These are phyloP conservation scores for Sporothrix brasiliensis DNA, from an alignment of 2,329 filamentous ascomycete species.

Conservation along the genomic window DNA sequence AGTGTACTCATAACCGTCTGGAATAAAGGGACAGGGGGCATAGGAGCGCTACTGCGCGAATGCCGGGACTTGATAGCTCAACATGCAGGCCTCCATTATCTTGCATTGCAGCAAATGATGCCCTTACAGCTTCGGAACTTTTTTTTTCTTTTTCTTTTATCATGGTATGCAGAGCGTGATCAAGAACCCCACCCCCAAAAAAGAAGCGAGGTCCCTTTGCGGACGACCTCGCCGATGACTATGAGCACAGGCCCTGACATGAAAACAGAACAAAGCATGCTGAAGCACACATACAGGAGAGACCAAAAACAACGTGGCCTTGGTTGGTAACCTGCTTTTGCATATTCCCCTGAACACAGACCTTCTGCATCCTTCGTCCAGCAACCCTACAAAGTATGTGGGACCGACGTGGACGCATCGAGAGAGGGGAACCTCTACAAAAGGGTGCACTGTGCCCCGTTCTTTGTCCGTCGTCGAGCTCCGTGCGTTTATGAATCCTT, in stretches of 20 bases:
- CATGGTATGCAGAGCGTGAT: slow-evolving; percentile 4
- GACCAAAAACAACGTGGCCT: background rate
- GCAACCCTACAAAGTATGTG: background rate
- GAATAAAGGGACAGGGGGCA: background rate
- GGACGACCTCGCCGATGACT: background rate
- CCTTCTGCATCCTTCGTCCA: slow-evolving; percentile 1
- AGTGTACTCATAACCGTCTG: background rate
- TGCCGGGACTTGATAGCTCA: slow-evolving; percentile 4
- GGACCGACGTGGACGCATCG: background rate
- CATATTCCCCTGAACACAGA: background rate
- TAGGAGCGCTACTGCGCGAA: slow-evolving; percentile 6
- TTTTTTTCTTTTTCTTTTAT: background rate
- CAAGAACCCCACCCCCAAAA: background rate
- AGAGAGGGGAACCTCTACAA: background rate
- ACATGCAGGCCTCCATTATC: slow-evolving; percentile 29
- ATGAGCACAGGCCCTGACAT: slow-evolving; percentile 14
- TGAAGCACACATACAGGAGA: background rate
- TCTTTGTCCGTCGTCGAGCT: background rate
- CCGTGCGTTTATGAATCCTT: slow-evolving; percentile 5
- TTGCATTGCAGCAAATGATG: slow-evolving; percentile 33
- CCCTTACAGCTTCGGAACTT: slow-evolving; percentile 23
- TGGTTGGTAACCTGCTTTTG: background rate
- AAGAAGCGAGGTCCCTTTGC: slow-evolving; percentile 5
- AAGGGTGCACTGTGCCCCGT: background rate
- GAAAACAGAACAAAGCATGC: too few relatives aligned